phyloP scores from a whole-genome alignment of 2,329 filamentous ascomycete genomes.

The Neocatenulostroma microsporum region DNA sequence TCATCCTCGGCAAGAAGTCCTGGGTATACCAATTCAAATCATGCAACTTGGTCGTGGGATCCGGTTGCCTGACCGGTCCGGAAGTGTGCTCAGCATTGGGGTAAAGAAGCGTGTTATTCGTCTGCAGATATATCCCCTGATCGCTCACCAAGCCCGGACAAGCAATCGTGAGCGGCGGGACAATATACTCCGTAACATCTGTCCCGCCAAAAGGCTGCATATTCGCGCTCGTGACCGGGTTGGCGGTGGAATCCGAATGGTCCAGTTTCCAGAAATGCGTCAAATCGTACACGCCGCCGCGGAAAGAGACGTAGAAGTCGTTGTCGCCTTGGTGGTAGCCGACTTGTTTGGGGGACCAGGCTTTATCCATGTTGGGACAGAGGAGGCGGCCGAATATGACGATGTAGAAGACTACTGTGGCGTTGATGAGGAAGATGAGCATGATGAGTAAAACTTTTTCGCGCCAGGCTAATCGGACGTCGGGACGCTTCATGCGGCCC shows the following conservation, averaged over 20 bases:
- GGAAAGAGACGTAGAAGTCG: slow-evolving; percentile 82
- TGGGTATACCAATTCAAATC: slow-evolving; percentile 68
- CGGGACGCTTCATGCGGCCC: slow-evolving; percentile 93
- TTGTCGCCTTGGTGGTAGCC: slow-evolving; percentile 59
- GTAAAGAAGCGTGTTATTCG: slow-evolving; percentile 54
- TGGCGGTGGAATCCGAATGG: slow-evolving; percentile 67
- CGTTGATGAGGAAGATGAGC: slow-evolving; percentile 77
- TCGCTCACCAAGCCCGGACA: slow-evolving; percentile 66
- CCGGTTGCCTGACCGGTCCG: slow-evolving; percentile 51
- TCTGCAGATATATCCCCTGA: slow-evolving; percentile 49
- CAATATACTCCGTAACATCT: slow-evolving; percentile 79
- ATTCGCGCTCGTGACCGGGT: slow-evolving; percentile 49
- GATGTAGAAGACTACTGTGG: slow-evolving; percentile 80
- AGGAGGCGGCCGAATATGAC: slow-evolving; percentile 74
- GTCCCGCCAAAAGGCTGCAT: slow-evolving; percentile 75
- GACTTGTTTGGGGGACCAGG: slow-evolving; percentile 68
- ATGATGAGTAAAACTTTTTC: slow-evolving; percentile 83
- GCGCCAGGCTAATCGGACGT: slow-evolving; percentile 94
- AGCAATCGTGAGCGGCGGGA: slow-evolving; percentile 63
- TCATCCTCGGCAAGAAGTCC: slow-evolving; percentile 68
- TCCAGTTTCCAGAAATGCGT: slow-evolving; percentile 77
- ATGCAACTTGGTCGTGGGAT: slow-evolving; percentile 50
- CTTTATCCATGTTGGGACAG: slow-evolving; percentile 88
- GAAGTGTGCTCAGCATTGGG: slow-evolving; percentile 56
- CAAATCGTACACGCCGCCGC: slow-evolving; percentile 86